These are phyloP conservation scores for Fusarium devonianum DNA, from an alignment of 2,329 filamentous ascomycete species.

Conservation along the genomic window DNA sequence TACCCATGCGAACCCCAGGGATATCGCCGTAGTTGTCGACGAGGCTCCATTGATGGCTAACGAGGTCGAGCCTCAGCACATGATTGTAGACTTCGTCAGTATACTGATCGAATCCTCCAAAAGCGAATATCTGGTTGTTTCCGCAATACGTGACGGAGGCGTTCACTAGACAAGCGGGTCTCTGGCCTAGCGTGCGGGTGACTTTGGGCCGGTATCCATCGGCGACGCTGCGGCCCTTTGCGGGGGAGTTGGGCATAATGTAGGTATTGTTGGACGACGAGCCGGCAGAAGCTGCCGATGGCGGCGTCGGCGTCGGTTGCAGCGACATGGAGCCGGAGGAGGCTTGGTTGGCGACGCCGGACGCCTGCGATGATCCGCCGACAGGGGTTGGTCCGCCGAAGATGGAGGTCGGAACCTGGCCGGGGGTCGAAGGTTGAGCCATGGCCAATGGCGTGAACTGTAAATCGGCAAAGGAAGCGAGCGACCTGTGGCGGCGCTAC, in stretches of 20 bases:
- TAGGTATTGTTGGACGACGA: slow-evolving; percentile 78
- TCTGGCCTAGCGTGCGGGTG: slow-evolving; percentile 77
- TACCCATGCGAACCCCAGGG: slow-evolving; percentile 95
- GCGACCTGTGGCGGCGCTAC: slow-evolving; percentile 30
- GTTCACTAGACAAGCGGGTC: slow-evolving; percentile 95
- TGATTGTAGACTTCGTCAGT: slow-evolving; percentile 99
- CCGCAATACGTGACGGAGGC: slow-evolving; percentile 98
- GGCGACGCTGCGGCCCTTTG: slow-evolving; percentile 67
- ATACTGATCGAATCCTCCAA: slow-evolving; percentile 98
- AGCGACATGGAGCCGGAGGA: slow-evolving; percentile 40
- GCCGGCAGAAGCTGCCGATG: slow-evolving; percentile 36
- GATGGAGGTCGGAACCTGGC: slow-evolving; percentile 52
- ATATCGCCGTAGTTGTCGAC: slow-evolving; percentile 99
- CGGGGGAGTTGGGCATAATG: slow-evolving; percentile 87
- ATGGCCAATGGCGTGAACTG: slow-evolving; percentile 52
- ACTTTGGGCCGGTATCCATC: slow-evolving; percentile 88
- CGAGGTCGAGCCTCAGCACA: slow-evolving; percentile 86
- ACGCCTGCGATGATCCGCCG: slow-evolving; percentile 38
- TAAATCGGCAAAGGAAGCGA: slow-evolving; percentile 25
- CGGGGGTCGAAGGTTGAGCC: slow-evolving; percentile 56
- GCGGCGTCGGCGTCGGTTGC: slow-evolving; percentile 37
- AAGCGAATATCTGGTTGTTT: slow-evolving; percentile 96
- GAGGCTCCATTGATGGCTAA: slow-evolving; percentile 89
- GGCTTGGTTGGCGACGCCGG: slow-evolving; percentile 36
- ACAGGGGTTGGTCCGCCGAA: slow-evolving; percentile 53